phyloP scores from a whole-genome alignment of 345 rosid genomes.

The Syzygium jambos region DNA sequence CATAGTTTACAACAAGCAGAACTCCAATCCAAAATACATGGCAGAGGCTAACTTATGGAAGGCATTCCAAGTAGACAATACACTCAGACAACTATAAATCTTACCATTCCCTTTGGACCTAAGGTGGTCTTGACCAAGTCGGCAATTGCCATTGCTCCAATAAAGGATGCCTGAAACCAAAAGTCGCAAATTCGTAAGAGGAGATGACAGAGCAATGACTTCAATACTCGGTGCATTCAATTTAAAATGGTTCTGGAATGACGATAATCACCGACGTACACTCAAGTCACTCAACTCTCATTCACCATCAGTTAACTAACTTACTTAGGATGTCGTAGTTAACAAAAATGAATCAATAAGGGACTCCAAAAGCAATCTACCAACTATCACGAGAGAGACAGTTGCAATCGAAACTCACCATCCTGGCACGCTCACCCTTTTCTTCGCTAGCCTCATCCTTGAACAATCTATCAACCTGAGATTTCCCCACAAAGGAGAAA shows the following conservation, averaged over 20 bases:
- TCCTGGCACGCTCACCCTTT: slow-evolving; percentile 93
- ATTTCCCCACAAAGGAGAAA: slow-evolving; percentile 3
- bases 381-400: not conserved
- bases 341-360: not conserved
- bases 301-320: not conserved
- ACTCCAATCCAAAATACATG: not conserved
- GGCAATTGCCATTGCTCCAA: slow-evolving; percentile 93
- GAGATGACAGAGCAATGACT: not conserved
- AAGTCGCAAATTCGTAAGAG: not conserved
- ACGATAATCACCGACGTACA: not conserved
- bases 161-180: slow-evolving; percentile 62
- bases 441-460: slow-evolving; percentile 95
- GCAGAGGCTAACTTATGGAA: not conserved
- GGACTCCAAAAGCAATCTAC: not conserved
- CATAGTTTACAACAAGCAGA: not conserved
- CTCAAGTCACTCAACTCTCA: not conserved
- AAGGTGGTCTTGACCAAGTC: slow-evolving; percentile 91
- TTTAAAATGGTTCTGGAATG: not conserved
- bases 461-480: slow-evolving; percentile 58
- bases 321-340: not conserved
- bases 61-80: not conserved
- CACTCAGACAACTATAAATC: not conserved
- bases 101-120: slow-evolving; percentile 98
- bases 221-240: not conserved
- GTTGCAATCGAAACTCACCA: slow-evolving; percentile 28